A percentile compares a stretch with the other conserved stretches of the same genome.
These are phyloP conservation scores for Trametes hirsuta DNA, from an alignment of 1,284 basidiomycete genomes.

Conservation along the genomic window DNA sequence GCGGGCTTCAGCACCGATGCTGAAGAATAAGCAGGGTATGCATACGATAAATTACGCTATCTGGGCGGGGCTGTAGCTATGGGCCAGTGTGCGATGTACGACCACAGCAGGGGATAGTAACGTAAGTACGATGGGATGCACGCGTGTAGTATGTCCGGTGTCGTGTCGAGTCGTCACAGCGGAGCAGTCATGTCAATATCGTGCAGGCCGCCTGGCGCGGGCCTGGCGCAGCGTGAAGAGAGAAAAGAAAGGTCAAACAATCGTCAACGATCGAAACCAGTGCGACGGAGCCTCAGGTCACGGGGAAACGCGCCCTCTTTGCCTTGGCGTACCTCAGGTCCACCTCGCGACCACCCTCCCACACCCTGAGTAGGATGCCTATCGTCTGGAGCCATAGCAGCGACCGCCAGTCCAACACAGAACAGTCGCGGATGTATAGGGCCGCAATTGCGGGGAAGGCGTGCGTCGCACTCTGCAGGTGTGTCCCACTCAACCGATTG, in stretches of 20 bases:
- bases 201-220: constrained; percentile 12
- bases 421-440: constrained; percentile 25
- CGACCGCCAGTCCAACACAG: constrained; percentile 21
- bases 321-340: constrained; percentile 22
- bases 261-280: constrained; percentile 3
- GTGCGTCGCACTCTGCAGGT: constrained; percentile 14
- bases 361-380: constrained; percentile 21
- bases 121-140: constrained; percentile 1
- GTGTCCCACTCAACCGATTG: constrained; percentile 22
- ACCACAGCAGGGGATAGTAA: constrained; percentile 6
- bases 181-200: constrained; percentile 11
- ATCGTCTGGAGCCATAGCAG: constrained; percentile 18
- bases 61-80: constrained; percentile 14
- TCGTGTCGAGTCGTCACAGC: constrained; percentile 16
- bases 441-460: constrained; percentile 12
- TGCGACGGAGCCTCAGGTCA: constrained; percentile 3
- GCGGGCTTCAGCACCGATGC: constrained; percentile 3
- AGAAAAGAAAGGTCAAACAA: not conserved
- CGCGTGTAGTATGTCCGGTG: constrained; percentile 20
- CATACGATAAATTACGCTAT: constrained; percentile 26
- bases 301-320: constrained; percentile 24
- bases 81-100: constrained; percentile 5
- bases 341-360: constrained; percentile 24
- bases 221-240: constrained; percentile 11
- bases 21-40: constrained; percentile 14